Evolutionary conservation across 495 filamentous ascomycete genomes (phyloP).

Genomic region (Penicillium canariense): DNA sequence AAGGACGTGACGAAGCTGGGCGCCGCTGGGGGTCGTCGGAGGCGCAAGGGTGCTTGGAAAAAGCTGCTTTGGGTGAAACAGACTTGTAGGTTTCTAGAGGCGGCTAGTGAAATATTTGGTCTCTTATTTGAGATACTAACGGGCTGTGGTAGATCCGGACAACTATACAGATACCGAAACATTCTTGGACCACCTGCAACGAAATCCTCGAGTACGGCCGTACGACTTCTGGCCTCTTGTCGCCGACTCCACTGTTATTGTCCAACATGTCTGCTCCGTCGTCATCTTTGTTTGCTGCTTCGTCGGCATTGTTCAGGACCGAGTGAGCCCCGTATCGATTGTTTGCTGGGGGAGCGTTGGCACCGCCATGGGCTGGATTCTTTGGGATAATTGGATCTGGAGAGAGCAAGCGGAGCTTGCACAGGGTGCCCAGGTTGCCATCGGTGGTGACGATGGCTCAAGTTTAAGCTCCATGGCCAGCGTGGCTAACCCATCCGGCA

Average conservation of each 20-base stretch:
- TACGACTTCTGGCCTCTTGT: slow-evolving; percentile 99
- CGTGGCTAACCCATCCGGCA: slow-evolving; percentile 31
- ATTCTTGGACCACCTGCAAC: slow-evolving; percentile 92
- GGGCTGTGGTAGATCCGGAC: slow-evolving; percentile 72
- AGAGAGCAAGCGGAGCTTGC: slow-evolving; percentile 52
- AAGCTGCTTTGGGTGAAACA: slow-evolving; percentile 98
- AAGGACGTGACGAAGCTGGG: slow-evolving; percentile 50
- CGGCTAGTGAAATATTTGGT: neutral
- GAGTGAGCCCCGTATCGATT: slow-evolving; percentile 80
- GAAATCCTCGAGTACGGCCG: slow-evolving; percentile 88
- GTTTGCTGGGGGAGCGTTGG: slow-evolving; percentile 79
- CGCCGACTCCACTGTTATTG: slow-evolving; percentile 91
- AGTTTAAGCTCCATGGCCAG: slow-evolving; percentile 47
- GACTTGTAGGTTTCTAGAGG: slow-evolving; percentile 60
- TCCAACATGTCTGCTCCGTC: slow-evolving; percentile 93
- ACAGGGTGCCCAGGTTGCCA: slow-evolving; percentile 31
- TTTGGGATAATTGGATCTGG: slow-evolving; percentile 88
- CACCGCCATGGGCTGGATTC: slow-evolving; percentile 82
- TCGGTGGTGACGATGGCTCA: slow-evolving; percentile 45
- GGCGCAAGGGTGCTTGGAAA: slow-evolving; percentile 74
- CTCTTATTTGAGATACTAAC: slow-evolving; percentile 7
- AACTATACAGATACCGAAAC: slow-evolving; percentile 97
- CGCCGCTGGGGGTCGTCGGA: slow-evolving; percentile 56
- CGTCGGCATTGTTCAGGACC: slow-evolving; percentile 79
- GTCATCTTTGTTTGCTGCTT: slow-evolving; percentile 94